A percentile compares a stretch with the other conserved stretches of the same genome.
Conservation (phyloP, 345 rosid genomes). For the Eucalyptus coolabah region DNA sequence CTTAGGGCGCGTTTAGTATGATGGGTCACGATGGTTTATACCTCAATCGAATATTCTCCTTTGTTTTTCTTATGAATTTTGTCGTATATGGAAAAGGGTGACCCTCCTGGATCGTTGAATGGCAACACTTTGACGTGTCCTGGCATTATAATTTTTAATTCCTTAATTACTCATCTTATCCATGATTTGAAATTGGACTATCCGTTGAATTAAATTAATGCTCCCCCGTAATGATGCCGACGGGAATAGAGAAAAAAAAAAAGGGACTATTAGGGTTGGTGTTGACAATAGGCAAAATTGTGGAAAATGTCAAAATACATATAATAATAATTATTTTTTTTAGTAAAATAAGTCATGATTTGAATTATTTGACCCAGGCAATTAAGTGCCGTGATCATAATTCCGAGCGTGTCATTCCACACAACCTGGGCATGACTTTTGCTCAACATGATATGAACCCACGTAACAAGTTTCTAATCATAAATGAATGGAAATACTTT, state of each 20-base stretch:
- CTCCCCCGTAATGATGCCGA: neutral
- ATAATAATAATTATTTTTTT: too few species aligned
- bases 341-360: neutral
- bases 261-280: neutral
- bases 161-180: neutral
- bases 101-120: neutral
- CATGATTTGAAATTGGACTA: neutral
- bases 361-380: neutral
- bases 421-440: neutral
- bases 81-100: neutral
- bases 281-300: neutral
- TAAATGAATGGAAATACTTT: neutral
- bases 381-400: neutral
- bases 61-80: neutral
- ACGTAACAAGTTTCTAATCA: neutral
- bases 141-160: neutral
- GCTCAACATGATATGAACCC: accelerated
- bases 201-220: neutral
- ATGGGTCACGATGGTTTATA: neutral
- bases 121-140: neutral
- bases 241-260: neutral
- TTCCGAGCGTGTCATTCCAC: too few species aligned
- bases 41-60: neutral
- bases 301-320: neutral
- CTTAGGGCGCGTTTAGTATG: too few species aligned